Evolutionary conservation across 2,329 filamentous ascomycete species (phyloP).

Genomic region (Aureobasidium pullulans): DNA sequence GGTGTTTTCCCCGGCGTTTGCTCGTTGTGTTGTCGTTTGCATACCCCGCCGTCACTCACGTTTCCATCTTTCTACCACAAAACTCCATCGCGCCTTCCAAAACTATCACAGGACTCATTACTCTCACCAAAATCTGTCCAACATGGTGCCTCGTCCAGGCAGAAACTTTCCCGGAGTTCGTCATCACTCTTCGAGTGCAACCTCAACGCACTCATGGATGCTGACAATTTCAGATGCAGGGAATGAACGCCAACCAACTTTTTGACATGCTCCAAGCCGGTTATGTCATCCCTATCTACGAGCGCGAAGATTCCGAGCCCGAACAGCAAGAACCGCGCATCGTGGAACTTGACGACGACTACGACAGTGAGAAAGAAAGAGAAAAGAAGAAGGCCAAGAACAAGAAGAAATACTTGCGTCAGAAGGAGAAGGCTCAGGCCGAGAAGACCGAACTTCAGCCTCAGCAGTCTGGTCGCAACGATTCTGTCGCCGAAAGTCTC

Average conservation of each 20-base stretch:
- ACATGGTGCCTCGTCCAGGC: background rate
- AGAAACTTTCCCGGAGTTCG: background rate
- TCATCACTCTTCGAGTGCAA: background rate
- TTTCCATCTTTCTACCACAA: background rate
- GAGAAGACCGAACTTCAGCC: background rate
- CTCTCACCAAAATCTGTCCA: background rate
- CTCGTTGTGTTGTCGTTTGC: slow-evolving; percentile 8
- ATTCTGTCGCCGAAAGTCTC: background rate
- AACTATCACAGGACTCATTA: too few relatives aligned
- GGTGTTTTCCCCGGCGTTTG: slow-evolving; percentile 1
- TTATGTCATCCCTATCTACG: background rate
- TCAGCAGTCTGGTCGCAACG: background rate
- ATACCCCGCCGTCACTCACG: background rate
- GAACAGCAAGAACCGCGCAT: background rate
- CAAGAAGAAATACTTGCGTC: slow-evolving; percentile 1
- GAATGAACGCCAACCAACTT: too few relatives aligned
- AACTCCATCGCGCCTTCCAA: background rate
- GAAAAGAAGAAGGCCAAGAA: background rate
- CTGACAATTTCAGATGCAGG: background rate
- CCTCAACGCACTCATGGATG: rapidly evolving
- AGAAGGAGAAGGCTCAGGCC: background rate
- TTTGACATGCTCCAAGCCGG: background rate
- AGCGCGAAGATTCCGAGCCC: background rate
- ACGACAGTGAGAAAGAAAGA: background rate
- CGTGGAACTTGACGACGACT: slow-evolving; percentile 1